These are phyloP conservation scores for Penicillium malachiteum DNA, from an alignment of 495 filamentous ascomycete genomes.

Conservation along the genomic window DNA sequence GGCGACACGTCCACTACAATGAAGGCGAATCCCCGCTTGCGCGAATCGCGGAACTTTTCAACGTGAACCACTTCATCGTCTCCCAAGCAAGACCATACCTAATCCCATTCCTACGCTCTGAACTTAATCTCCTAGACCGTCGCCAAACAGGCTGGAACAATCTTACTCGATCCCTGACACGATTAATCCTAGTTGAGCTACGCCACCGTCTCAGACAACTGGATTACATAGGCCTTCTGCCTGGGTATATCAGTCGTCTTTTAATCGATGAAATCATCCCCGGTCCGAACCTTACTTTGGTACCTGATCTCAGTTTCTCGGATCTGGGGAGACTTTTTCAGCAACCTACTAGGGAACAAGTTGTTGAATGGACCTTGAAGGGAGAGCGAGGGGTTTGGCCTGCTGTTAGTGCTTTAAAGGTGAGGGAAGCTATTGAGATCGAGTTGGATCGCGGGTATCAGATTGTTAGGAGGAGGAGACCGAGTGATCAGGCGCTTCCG, in stretches of 20 bases:
- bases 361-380: conserved; percentile 82
- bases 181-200: conserved; percentile 71
- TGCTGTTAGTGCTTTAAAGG: conserved; percentile 76
- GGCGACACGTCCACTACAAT: conserved; percentile 65
- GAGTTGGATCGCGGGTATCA: conserved; percentile 85
- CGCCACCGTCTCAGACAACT: conserved; percentile 81
- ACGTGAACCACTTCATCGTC: conserved; percentile 97
- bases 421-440: conserved; percentile 83
- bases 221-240: conserved; percentile 72
- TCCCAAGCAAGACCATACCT: conserved; percentile 94
- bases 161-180: conserved; percentile 60
- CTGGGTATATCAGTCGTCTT: conserved; percentile 67
- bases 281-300: conserved; percentile 74
- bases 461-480: conserved; percentile 61
- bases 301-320: conserved; percentile 69
- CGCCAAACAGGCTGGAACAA: conserved; percentile 58
- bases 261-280: conserved; percentile 87
- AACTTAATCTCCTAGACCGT: conserved; percentile 72
- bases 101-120: conserved; percentile 80
- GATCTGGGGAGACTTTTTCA: conserved; percentile 79
- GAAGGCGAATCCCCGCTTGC: conserved; percentile 79
- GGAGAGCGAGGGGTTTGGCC: conserved; percentile 93
- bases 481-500: conserved; percentile 31
- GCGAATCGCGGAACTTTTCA: conserved; percentile 88
- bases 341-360: conserved; percentile 68